These are phyloP conservation scores for Jacaranda mimosifolia DNA, from an alignment of 257 asterid genomes.

Conservation along the genomic window DNA sequence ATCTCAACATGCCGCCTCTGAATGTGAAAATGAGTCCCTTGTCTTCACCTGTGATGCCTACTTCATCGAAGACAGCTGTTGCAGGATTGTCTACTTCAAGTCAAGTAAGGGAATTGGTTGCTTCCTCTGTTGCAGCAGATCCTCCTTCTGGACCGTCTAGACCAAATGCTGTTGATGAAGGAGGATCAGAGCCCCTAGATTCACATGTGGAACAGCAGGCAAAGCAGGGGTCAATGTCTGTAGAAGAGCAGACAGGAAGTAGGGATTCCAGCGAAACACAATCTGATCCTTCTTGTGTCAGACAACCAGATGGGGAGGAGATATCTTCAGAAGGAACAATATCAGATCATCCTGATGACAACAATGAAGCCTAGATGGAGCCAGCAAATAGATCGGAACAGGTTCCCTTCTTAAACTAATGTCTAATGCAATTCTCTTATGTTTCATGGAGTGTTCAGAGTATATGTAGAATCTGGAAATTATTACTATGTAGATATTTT, in stretches of 20 bases:
- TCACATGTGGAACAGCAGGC: constrained; percentile 20
- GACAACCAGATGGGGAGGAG: constrained; percentile 47
- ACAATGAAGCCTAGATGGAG: constrained; percentile 39
- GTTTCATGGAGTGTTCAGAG: not conserved
- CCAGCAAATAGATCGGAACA: constrained; percentile 26
- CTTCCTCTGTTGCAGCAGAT: constrained; percentile 47
- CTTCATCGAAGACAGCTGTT: constrained; percentile 30
- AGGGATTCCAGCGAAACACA: constrained; percentile 59
- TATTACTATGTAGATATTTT: not conserved
- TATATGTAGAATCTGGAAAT: not conserved
- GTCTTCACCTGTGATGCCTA: constrained; percentile 44
- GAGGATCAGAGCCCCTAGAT: constrained; percentile 40
- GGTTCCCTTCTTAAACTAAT: constrained; percentile 9
- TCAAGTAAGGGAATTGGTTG: constrained; percentile 52
- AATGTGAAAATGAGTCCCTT: constrained; percentile 37
- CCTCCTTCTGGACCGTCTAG: constrained; percentile 32
- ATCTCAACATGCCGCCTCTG: constrained; percentile 31
- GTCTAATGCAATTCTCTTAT: not conserved
- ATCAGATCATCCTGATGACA: constrained; percentile 56
- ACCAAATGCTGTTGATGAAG: constrained; percentile 41
- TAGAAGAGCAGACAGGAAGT: constrained; percentile 45
- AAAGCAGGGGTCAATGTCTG: constrained; percentile 40
- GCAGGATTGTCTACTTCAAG: constrained; percentile 51
- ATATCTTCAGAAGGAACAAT: constrained; percentile 72
- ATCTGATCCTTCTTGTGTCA: constrained; percentile 42